phyloP scores from a whole-genome alignment of 768 basidiomycete genomes.

The Vararia minispora region DNA sequence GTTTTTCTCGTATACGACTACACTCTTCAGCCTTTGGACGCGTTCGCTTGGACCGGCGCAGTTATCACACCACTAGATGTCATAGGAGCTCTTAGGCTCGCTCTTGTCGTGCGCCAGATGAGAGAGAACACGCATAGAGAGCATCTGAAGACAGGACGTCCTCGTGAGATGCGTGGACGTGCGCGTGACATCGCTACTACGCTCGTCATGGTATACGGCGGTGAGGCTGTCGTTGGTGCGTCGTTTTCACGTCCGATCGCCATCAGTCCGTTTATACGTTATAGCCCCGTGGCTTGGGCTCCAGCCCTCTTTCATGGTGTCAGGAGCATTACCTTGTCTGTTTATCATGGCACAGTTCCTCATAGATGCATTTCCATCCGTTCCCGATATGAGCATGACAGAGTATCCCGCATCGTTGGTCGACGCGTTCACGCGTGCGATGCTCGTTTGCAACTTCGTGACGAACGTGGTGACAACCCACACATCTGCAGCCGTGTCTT shows the following conservation, averaged over 20 bases:
- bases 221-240: conserved; percentile 13
- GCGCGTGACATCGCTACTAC: conserved; percentile 10
- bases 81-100: conserved; percentile 10
- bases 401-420: conserved; percentile 8
- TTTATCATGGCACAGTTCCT: conserved; percentile 6
- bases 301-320: conserved; percentile 12
- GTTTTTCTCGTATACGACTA: conserved; percentile 12
- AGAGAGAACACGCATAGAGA: conserved; percentile 5
- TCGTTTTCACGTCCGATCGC: neutral
- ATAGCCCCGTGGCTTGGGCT: conserved; percentile 12
- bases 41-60: conserved; percentile 9
- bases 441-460: conserved; percentile 13
- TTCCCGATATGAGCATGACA: conserved; percentile 9
- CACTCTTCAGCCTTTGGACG: conserved; percentile 8
- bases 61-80: conserved; percentile 10
- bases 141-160: conserved; percentile 1
- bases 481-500: conserved; percentile 7
- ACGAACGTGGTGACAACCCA: conserved; percentile 10
- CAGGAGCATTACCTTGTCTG: conserved; percentile 2
- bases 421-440: conserved; percentile 13
- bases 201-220: conserved; percentile 14
- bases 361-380: conserved; percentile 6
- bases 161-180: conserved; percentile 6
- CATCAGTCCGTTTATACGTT: neutral
- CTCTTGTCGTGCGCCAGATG: conserved; percentile 12